Evolutionary conservation across 1,139 yeast genomes (phyloP), one percentile per base, ranked within the genome.

Genomic region (Saccharomycopsis crataegensis): DNA sequence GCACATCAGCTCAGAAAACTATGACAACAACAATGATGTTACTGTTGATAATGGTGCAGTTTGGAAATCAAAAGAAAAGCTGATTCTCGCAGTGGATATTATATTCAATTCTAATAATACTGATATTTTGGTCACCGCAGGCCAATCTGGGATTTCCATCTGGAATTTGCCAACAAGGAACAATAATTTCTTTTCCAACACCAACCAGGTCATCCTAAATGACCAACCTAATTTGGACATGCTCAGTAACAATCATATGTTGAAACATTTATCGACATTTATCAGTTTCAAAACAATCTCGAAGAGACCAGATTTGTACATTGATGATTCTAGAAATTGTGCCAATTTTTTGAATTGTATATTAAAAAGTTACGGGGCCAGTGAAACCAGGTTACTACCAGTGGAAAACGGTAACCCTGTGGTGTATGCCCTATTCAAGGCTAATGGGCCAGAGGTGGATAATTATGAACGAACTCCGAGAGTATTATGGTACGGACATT

Each of bases 401-500:
- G 88, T 89, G 3, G 75, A 77, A 11, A 73, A 84, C 61, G 83
- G 85, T 9, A 91, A 89, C 63, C 98, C 99, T 0, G 80, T 90
- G 2, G 93, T 93, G 0, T 83, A 80, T 62, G 91, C 93, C 0
- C 71, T 74, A 7, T 93, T 91, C 68, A 72, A 74, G 52, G 82
- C 61, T 72, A 75, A 61, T 56, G 53, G n/a, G 53, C 56, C 11
- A 14, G 28, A 22, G 28, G 28, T 22, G 28, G 4, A 22, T 22
- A 22, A 22, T 9, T 41, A 8, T n/a, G 14, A 12, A 41, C 5
- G 11, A 22, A 63, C 55, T 52, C 71, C 62, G 59, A 70, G 84
- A 55, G 75, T 90, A 3, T 66, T 91, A 51, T 93, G 95, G 83
- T 93, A 93, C 67, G 98, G 96, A 1, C 99, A 93, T 72, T 93